Evolutionary conservation across 345 rosid species (phyloP).

Genomic region (Hibiscus tridactylites): DNA sequence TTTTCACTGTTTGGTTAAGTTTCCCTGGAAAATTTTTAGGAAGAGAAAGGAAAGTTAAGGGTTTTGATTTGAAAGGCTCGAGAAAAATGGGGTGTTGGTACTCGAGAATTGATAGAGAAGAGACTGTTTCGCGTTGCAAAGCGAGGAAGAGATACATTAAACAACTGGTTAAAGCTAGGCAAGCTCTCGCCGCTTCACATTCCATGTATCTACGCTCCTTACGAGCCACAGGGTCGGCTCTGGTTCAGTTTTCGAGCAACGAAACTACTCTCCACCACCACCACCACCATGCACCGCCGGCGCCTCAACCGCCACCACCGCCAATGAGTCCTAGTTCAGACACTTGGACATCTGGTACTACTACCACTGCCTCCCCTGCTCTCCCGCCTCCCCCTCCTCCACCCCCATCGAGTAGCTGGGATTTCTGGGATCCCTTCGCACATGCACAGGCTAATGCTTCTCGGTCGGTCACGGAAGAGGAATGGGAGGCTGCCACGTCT

Average conservation of each 20-base stretch:
- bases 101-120: constrained; percentile 73
- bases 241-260: constrained; percentile 59
- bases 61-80: constrained; percentile 1
- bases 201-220: constrained; percentile 84
- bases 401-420: constrained; percentile 65
- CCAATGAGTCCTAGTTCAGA: constrained; percentile 73
- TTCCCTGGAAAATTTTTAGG: neutral
- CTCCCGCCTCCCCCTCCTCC: constrained; percentile 80
- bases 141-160: constrained; percentile 87
- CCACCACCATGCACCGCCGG: constrained; percentile 5
- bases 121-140: constrained; percentile 79
- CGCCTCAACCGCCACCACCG: constrained; percentile 24
- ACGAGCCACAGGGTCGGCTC: constrained; percentile 75
- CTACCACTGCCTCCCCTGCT: constrained; percentile 24
- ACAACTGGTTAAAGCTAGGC: constrained; percentile 73
- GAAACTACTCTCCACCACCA: constrained; percentile 46
- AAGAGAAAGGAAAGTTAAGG: neutral
- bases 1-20: neutral
- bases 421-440: constrained; percentile 70
- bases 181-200: constrained; percentile 61
- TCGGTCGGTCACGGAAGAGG: constrained; percentile 53
- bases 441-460: constrained; percentile 30
- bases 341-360: constrained; percentile 54
- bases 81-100: constrained; percentile 73
- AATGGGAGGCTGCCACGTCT: constrained; percentile 57